phyloP scores from a whole-genome alignment of 805 yeast genomes.

The Naumovozyma castellii region DNA sequence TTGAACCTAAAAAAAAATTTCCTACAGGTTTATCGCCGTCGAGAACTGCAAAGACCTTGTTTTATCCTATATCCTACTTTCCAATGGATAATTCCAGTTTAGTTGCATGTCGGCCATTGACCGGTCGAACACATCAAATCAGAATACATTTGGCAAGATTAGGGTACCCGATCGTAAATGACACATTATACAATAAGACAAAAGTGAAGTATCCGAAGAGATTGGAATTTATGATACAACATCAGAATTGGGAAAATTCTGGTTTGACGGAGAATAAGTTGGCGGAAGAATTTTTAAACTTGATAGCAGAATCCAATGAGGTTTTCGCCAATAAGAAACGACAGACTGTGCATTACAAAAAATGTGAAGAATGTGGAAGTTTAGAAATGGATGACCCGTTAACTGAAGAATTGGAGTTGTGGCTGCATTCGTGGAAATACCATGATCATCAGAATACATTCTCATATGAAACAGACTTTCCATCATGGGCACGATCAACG shows the following conservation, averaged over 20 bases:
- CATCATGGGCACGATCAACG: slow-evolving; percentile 36
- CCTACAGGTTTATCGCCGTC: slow-evolving; percentile 35
- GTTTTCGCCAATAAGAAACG: slow-evolving; percentile 29
- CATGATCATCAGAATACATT: slow-evolving; percentile 23
- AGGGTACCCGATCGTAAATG: slow-evolving; percentile 83
- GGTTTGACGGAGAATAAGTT: slow-evolving; percentile 4
- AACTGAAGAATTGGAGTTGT: slow-evolving; percentile 21
- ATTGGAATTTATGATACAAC: slow-evolving; percentile 15
- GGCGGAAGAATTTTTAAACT: slow-evolving; percentile 8
- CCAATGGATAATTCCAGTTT: slow-evolving; percentile 39
- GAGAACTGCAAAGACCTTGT: slow-evolving; percentile 63
- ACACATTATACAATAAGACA: slow-evolving; percentile 49
- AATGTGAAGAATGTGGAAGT: slow-evolving; percentile 22
- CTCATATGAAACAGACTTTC: slow-evolving; percentile 36
- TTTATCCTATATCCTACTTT: slow-evolving; percentile 54
- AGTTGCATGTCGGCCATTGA: slow-evolving; percentile 76
- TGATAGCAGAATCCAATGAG: slow-evolving; percentile 21
- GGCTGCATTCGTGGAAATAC: slow-evolving; percentile 32
- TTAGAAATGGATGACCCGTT: slow-evolving; percentile 19
- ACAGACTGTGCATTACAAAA: slow-evolving; percentile 11
- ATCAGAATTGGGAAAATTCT: slow-evolving; percentile 13
- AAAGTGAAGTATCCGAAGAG: slow-evolving; percentile 18
- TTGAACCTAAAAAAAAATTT: slow-evolving; percentile 60
- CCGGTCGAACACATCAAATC: slow-evolving; percentile 94
- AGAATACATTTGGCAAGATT: slow-evolving; percentile 82